A percentile compares a stretch with the other conserved stretches of the same genome.
Conservation (phyloP, 2,329 filamentous ascomycete genomes). For the Aphanocladium album region DNA sequence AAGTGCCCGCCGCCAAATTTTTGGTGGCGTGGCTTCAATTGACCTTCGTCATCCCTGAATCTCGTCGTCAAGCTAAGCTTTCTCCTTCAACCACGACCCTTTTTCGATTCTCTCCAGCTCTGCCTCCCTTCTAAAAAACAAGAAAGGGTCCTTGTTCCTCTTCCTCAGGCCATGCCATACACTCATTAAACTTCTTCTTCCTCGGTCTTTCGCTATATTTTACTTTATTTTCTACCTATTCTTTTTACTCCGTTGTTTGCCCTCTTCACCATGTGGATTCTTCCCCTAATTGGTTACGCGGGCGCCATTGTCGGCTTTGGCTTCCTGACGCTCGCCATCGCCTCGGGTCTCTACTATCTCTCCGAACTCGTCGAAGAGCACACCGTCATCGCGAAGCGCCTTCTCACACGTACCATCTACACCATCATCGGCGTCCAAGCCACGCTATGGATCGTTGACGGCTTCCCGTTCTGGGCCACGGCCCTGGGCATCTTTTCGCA, state of each 20-base stretch:
- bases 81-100: neutral
- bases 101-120: neutral
- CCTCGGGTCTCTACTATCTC: conserved; percentile 96
- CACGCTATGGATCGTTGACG: conserved; percentile 72
- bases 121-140: too few relatives aligned
- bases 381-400: conserved; percentile 82
- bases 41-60: conserved; percentile 8
- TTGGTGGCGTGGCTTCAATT: conserved; percentile 4
- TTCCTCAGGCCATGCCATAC: conserved; percentile 7
- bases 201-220: neutral
- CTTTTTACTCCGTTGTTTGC: conserved; percentile 5
- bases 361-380: conserved; percentile 98
- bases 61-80: neutral
- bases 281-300: conserved; percentile 84
- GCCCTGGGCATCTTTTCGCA: conserved; percentile 75
- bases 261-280: conserved; percentile 74
- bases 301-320: conserved; percentile 85
- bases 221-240: too few relatives aligned
- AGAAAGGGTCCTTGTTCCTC: too few relatives aligned
- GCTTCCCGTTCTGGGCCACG: conserved; percentile 74
- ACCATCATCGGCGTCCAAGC: conserved; percentile 68
- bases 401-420: conserved; percentile 85
- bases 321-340: conserved; percentile 92
- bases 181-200: conserved; percentile 6
- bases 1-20: neutral